Evolutionary conservation across 148 eudicot species (phyloP), one percentile per base, ranked within the genome.

Genomic region (Heliamphora exappendiculata): DNA sequence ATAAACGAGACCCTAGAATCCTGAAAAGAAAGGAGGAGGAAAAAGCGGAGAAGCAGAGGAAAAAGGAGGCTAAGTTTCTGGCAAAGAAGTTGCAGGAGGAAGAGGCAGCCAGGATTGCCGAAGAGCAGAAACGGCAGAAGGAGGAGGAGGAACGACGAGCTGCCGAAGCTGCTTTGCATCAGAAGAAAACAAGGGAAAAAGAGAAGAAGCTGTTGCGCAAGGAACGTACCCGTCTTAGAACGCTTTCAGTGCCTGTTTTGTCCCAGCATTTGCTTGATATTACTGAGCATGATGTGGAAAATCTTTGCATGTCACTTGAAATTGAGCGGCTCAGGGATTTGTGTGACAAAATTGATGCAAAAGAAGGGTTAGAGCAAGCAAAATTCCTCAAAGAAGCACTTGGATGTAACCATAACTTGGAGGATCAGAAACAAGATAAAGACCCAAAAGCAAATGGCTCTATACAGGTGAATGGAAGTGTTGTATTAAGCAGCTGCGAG

Each of bases 201-300:
- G 99, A 91, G 78, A 95, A 95, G 85, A 92, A 92, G 80, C 85
- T 88, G 31, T 79, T 95, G 77, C 89, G 99, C 7, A 95, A 95
- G 87, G 99, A 95, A 74, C 81, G 87, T 26, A 84, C 81, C 42
- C 96, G 94, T 62, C 96, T 95, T 59, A 84, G 99, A 73, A 87
- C 89, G 51, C 90, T 95, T 64, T 71, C 93, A 13, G 74, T 86
- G 13, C 70, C 87, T 75, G 59, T 91, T 78, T 70, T 81, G 53
- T 88, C 97, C 12, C 83, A 84, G 73, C 84, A 62, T 72, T 80
- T 78, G 67, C 86, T 88, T 67, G 81, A 75, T 68, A 59, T 95
- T 60, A 81, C 93, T 17, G 87, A 88, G 70, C 90, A 91, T 68
- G 89, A 91, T 76, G 84, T 95, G 28, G 98, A 92, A 83, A 73